Percentiles rank a stretch among this genome's conserved stretches.
Conservation (phyloP, 768 basidiomycete genomes). For the Ramaria sp. region DNA sequence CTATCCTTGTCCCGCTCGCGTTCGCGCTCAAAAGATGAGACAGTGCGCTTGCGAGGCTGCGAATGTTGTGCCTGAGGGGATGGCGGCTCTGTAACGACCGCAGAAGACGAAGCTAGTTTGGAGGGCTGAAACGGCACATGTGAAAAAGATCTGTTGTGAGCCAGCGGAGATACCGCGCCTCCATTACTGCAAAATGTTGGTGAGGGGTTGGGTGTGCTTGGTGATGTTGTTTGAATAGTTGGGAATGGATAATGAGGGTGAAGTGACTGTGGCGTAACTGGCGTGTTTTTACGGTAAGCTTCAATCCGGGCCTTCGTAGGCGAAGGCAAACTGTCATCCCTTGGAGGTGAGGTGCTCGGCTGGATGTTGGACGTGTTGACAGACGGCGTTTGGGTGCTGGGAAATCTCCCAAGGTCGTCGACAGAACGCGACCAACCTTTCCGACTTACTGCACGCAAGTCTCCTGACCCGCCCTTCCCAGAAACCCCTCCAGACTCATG, state of each 20-base stretch:
- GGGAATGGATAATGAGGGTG: conserved; percentile 25
- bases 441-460: conserved; percentile 57
- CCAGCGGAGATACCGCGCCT: conserved; percentile 19
- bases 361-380: background rate
- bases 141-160: conserved; percentile 38
- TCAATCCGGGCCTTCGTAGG: conserved; percentile 30
- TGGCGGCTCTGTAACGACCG: background rate
- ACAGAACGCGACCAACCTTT: conserved; percentile 73
- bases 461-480: conserved; percentile 36
- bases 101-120: conserved; percentile 16
- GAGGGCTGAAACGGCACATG: conserved; percentile 28
- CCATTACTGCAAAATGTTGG: conserved; percentile 14
- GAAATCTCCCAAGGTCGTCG: conserved; percentile 44
- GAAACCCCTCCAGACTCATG: conserved; percentile 23
- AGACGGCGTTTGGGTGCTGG: background rate
- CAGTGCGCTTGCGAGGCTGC: background rate
- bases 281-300: conserved; percentile 54
- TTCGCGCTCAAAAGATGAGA: conserved; percentile 6
- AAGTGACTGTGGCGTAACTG: conserved; percentile 24
- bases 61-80: background rate
- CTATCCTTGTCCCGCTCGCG: conserved; percentile 1
- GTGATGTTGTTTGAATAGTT: conserved; percentile 23
- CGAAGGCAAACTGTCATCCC: background rate
- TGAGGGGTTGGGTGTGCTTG: conserved; percentile 18
- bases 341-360: background rate